Percentiles rank a stretch among this genome's conserved stretches.
phyloP scores from a whole-genome alignment of 1,284 basidiomycete genomes.

The Schizophyllum commune region DNA sequence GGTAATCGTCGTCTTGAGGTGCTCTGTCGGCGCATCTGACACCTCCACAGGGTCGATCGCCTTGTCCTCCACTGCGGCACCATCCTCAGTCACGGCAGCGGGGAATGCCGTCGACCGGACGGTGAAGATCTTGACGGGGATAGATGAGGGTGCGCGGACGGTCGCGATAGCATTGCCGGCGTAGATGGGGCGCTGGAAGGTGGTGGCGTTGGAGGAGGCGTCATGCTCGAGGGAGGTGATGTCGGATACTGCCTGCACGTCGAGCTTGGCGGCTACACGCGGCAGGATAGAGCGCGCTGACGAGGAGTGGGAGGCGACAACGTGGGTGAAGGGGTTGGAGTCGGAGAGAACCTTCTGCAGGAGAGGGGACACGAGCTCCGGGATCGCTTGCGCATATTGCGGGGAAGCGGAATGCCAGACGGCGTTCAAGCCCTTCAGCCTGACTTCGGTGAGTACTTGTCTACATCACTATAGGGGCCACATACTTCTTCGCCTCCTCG shows the following conservation, averaged over 20 bases:
- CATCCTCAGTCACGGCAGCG: constrained; percentile 49
- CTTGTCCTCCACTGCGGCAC: constrained; percentile 51
- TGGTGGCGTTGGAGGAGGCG: constrained; percentile 58
- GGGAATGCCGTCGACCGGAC: constrained; percentile 93
- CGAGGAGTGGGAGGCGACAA: constrained; percentile 67
- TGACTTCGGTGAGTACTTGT: constrained; percentile 21
- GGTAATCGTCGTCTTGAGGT: constrained; percentile 79
- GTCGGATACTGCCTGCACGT: constrained; percentile 86
- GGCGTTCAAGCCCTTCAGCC: constrained; percentile 39
- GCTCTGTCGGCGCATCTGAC: constrained; percentile 58
- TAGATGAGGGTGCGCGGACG: constrained; percentile 67
- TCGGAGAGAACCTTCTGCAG: constrained; percentile 46
- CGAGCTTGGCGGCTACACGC: constrained; percentile 82
- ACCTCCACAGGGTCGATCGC: constrained; percentile 65
- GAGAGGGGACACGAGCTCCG: constrained; percentile 46
- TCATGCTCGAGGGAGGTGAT: constrained; percentile 82
- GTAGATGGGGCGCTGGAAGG: constrained; percentile 93
- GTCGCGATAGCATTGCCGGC: constrained; percentile 97
- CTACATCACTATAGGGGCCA: constrained; percentile 12
- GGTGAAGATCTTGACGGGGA: constrained; percentile 91
- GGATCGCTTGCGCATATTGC: constrained; percentile 41
- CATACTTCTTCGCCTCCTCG: constrained; percentile 76
- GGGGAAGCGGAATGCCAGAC: constrained; percentile 44
- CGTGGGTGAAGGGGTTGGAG: constrained; percentile 71
- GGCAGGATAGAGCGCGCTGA: constrained; percentile 63